Evolutionary conservation across 2,329 filamentous ascomycete species (phyloP), one percentile per base, ranked within the genome.

Genomic region (Paecilomyces sp.): DNA sequence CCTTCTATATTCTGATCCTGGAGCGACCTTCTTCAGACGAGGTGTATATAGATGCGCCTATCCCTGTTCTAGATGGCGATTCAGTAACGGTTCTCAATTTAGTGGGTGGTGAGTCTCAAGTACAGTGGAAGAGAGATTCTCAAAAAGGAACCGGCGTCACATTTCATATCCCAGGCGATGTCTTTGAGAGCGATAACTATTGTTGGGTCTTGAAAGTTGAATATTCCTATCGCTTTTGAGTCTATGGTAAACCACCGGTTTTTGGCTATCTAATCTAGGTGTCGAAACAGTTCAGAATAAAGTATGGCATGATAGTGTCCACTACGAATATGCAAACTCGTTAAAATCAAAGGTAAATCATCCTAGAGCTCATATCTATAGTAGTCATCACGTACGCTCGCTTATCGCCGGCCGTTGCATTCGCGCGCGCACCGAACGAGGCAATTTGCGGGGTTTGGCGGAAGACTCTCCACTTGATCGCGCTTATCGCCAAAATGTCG

Each of bases 1-100:
- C 82, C 0, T 83, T 84, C 60, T 84, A 83, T 62, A 72, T 83
- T 50, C 59, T 78, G 12, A 76, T 77, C 4, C 63, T 83, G 51
- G 72, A 75, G 9, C 71, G 72, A 56, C 80, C 79, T 2, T 51
- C 28, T 15, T 22, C 25, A 50, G 24, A 25, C 11, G 18, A 52
- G 4, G 54, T 60, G n/a, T 55, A 59, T 15, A 56, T 59, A 28
- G 54, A 59, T 53, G 54, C 58, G 3, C 54, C 58, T 30, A 28
- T 59, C 8, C 58, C 58, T 7, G 51, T 59, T 50, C 31, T 59
- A 25, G 34, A 51, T 8, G 58, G 58, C 4, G 54, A 59, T 34
- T 11, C 41, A 18, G 25, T 59, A 18, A 57, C 54, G 22, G 58
- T 53, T 4, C 54, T 59, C 0, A 36, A 47, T 24, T n/a, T 4